phyloP scores from a whole-genome alignment of 176 grass and related monocot genomes.

The Phoenix roebelenii region DNA sequence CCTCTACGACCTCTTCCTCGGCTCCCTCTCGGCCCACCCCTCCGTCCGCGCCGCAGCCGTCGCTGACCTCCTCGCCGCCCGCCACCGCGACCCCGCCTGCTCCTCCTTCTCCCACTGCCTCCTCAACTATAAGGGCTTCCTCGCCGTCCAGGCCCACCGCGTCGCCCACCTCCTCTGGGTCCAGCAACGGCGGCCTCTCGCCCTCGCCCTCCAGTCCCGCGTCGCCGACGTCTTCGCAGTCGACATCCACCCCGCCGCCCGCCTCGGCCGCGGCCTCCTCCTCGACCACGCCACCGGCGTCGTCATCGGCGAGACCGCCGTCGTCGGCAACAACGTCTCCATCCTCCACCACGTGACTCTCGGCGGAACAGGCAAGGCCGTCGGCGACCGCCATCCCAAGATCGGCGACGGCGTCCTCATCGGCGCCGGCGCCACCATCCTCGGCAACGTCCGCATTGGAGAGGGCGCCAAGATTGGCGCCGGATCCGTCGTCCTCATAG shows the following conservation, averaged over 20 bases:
- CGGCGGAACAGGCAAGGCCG: conserved; percentile 84
- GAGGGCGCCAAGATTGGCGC: conserved; percentile 84
- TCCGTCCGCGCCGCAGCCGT: conserved; percentile 39
- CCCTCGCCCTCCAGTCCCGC: conserved; percentile 81
- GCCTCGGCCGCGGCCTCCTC: conserved; percentile 69
- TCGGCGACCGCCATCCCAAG: conserved; percentile 91
- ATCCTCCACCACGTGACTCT: conserved; percentile 97
- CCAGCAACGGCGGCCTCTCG: conserved; percentile 56
- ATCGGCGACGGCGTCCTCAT: conserved; percentile 82
- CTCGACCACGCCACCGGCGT: conserved; percentile 90
- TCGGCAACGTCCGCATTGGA: conserved; percentile 75
- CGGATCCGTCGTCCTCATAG: conserved; percentile 75
- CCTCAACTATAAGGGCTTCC: conserved; percentile 94
- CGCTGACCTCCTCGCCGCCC: conserved; percentile 67
- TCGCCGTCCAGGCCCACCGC: conserved; percentile 85
- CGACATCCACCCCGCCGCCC: conserved; percentile 86
- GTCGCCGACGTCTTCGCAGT: conserved; percentile 90
- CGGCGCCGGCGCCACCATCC: conserved; percentile 82
- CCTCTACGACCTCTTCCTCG: conserved; percentile 83
- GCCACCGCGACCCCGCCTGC: conserved; percentile 63
- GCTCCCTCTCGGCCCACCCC: conserved; percentile 47
- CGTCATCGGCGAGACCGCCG: conserved; percentile 87
- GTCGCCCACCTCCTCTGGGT: conserved; percentile 77
- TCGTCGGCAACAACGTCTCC: conserved; percentile 94
- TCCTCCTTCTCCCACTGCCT: conserved; percentile 73